Base-by-base conservation (phyloP, 148 eudicot genomes). In the Cornus controversa region DNA sequence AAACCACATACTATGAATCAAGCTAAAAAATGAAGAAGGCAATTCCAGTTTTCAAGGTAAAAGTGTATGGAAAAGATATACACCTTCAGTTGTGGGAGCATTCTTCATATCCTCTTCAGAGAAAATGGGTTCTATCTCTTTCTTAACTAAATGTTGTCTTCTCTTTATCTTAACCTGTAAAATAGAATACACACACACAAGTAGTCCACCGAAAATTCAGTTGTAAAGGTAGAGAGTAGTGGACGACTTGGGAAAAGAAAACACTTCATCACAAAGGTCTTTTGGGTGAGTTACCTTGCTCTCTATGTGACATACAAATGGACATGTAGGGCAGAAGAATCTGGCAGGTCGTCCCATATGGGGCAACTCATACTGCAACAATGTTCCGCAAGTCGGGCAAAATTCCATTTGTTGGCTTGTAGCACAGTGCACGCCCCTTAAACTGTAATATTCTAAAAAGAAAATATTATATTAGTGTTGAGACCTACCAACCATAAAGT, bases 321-420 rank as follows among this genome's bases (percentile, higher is more conserved):
- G 94, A 82, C 98, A 94, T 3, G 87, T 81, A n/a, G 87, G 91
- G 70, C 98, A 94, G 82, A 77, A 89, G 65, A 92, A 88, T 75
- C 89, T 47, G 42, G 87, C 91, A 50, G 84, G 83, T 13, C 78
- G 75, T 31, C 53, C 75, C 75, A 79, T 54, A 71, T 77, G 16
- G 29, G 86, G 85, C 83, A 87, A 70, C 68, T 90, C 89, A 81
- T 81, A 94, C 66, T 90, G 94, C 85, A 89, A 70, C 82, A 92
- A 66, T 77, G 83, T 89, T 69, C 89, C 96, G 78, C 98, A 94
- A 26, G 78, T 79, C 27, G 98, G 98, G 84, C 98, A 94, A 68
- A 94, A 91, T 81, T 94, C 96, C 98, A 94, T 94, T 72, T 25
- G 23, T 45, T 60, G 14, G 34, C 64, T 40, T 42, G 9, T 40